Evolutionary conservation across 495 filamentous ascomycete species (phyloP).

Genomic region (Astrothelium macrocarpum): DNA sequence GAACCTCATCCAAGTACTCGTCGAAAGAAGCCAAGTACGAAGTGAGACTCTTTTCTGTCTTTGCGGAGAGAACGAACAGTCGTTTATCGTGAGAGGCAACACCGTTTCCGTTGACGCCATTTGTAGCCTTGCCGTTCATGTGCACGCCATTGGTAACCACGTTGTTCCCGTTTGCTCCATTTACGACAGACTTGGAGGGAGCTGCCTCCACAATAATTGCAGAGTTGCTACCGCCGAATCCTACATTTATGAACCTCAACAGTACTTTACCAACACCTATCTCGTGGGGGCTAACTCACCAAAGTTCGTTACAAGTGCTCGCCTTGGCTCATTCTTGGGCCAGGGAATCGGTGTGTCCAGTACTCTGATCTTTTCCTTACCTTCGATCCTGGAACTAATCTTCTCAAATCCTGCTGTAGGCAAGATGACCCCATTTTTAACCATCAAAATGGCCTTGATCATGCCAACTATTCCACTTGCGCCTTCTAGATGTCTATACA

Average conservation of each 20-base stretch:
- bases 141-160: constrained; percentile 3
- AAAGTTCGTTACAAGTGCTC: constrained; percentile 16
- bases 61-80: not conserved
- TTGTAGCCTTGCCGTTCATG: not conserved
- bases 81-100: not conserved
- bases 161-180: not conserved
- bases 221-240: constrained; percentile 43
- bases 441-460: constrained; percentile 50
- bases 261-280: not conserved
- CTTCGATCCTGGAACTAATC: constrained; percentile 34
- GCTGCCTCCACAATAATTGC: constrained; percentile 34
- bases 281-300: not conserved
- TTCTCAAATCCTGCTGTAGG: constrained; percentile 35
- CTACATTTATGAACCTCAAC: constrained; percentile 37
- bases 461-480: constrained; percentile 47
- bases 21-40: not conserved
- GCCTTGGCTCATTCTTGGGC: constrained; percentile 31
- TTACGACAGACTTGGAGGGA: not conserved
- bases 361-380: constrained; percentile 15
- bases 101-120: not conserved
- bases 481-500: constrained; percentile 42
- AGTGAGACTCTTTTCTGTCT: constrained; percentile 5
- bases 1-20: not conserved
- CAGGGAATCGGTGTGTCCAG: constrained; percentile 28
- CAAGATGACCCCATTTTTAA: constrained; percentile 45